Evolutionary conservation across 192 early-diverging fungal genomes (phyloP).

Genomic region (Coemansia furcata): DNA sequence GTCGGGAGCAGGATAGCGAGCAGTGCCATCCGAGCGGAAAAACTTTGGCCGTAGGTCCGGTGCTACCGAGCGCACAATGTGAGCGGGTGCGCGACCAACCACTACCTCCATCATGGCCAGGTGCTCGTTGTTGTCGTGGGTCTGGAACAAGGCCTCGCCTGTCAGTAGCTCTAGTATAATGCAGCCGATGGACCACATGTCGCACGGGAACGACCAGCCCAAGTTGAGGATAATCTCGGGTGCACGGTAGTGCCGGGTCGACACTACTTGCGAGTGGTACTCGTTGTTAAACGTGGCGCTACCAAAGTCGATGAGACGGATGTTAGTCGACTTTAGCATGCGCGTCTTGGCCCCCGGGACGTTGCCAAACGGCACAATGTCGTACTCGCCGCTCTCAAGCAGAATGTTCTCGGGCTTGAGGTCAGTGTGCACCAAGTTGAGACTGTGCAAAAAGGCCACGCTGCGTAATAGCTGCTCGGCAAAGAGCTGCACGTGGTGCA

Average conservation of each 20-base stretch:
- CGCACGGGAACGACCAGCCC: constrained; percentile 96
- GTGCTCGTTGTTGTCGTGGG: constrained; percentile 96
- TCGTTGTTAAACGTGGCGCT: constrained; percentile 91
- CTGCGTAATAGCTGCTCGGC: constrained; percentile 81
- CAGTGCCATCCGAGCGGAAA: constrained; percentile 34
- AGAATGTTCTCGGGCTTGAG: constrained; percentile 96
- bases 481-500: constrained; percentile 81
- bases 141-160: constrained; percentile 95
- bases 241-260: constrained; percentile 94
- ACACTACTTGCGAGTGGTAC: constrained; percentile 88
- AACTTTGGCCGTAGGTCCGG: constrained; percentile 38
- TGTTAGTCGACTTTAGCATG: constrained; percentile 68
- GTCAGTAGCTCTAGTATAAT: constrained; percentile 94
- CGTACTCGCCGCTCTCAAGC: constrained; percentile 62
- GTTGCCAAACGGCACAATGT: constrained; percentile 56
- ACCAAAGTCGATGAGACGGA: constrained; percentile 96
- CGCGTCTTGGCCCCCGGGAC: constrained; percentile 55
- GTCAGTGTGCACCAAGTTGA: constrained; percentile 92
- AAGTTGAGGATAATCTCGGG: constrained; percentile 94
- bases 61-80: constrained; percentile 57
- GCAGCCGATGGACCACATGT: constrained; percentile 98
- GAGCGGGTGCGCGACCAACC: constrained; percentile 71
- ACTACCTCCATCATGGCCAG: constrained; percentile 95
- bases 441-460: constrained; percentile 87
- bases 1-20: constrained; percentile 43